Evolutionary conservation across 371 early-diverging fungal species (phyloP), one percentile per base, ranked within the genome.

Genomic region (Rhizomucor miehei): DNA sequence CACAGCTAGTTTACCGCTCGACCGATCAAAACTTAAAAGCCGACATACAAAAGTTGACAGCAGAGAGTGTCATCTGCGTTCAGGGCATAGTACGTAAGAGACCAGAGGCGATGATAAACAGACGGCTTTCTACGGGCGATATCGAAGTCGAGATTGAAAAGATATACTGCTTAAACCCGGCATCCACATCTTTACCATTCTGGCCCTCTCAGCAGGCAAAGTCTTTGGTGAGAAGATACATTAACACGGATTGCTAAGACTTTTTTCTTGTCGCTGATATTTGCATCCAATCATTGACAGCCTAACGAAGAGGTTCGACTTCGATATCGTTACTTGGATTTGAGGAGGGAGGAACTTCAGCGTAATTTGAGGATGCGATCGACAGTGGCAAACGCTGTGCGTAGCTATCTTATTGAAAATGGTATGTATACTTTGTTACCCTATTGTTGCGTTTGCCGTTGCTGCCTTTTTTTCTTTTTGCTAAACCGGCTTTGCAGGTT

Each of bases 221-320:
- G 23, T 60, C 77, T 53, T 23, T 86, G 73, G 89, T 86, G 84
- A 60, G 69, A 40, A 10, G 17, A 36, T 51, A 49, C n/a, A n/a
- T n/a, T n/a, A n/a, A n/a, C n/a, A n/a, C n/a, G n/a, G n/a, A n/a
- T n/a, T n/a, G n/a, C n/a, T n/a, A n/a, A n/a, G 45, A 4, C 25
- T 29, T 39, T 29, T 46, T 10, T 29, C 19, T 14, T 48, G 34
- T 13, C 11, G 19, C 17, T 45, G 47, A 14, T 36, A n/a, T 49
- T 25, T 44, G 41, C 3, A 3, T 3, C 23, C 25, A 14, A 38
- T 36, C 20, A 19, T 21, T 24, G 13, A 48, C 10, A 87, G 86
- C 90, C 91, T 11, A 85, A 81, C 59, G 94, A 95, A 63, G 93
- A 92, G 53, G 68, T 83, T 0, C 80, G 94, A 23, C 69, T 93